A percentile compares a stretch with the other conserved stretches of the same genome.
Evolutionary conservation across 148 eudicot species (phyloP).

Genomic region (Beta vulgaris): DNA sequence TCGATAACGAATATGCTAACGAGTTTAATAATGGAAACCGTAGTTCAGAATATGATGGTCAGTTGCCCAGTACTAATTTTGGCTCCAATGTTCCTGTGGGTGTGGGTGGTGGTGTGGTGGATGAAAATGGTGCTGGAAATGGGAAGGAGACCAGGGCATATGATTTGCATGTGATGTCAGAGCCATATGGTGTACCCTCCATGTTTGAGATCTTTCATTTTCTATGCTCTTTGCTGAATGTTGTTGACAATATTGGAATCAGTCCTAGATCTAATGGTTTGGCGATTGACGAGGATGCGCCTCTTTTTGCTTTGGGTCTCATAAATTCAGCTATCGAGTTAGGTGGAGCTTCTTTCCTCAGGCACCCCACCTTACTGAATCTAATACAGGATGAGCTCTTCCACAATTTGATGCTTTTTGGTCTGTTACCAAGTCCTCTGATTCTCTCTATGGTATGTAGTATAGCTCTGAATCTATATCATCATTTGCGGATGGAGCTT

Average conservation of each 20-base stretch:
- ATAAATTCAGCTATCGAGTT: constrained; percentile 85
- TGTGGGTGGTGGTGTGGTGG: constrained; percentile 36
- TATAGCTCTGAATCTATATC: constrained; percentile 80
- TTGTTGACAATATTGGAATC: constrained; percentile 58
- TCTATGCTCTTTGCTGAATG: constrained; percentile 75
- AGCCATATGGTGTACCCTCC: constrained; percentile 83
- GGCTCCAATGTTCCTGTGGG: constrained; percentile 37
- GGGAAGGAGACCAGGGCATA: constrained; percentile 53
- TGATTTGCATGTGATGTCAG: constrained; percentile 52
- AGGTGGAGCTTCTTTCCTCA: constrained; percentile 68
- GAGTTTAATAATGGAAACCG: constrained; percentile 48
- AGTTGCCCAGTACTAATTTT: constrained; percentile 30
- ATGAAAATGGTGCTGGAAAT: constrained; percentile 47
- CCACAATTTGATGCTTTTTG: constrained; percentile 81
- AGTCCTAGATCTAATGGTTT: constrained; percentile 64
- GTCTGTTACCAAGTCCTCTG: constrained; percentile 81
- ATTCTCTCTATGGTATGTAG: constrained; percentile 91
- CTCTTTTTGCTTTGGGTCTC: constrained; percentile 82
- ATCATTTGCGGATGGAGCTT: constrained; percentile 66
- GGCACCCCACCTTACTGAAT: constrained; percentile 65
- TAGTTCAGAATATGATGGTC: constrained; percentile 52
- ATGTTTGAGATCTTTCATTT: constrained; percentile 95
- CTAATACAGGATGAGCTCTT: constrained; percentile 87
- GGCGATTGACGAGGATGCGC: constrained; percentile 90
- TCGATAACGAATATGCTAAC: constrained; percentile 36